Evolutionary conservation across 306 rosid species (phyloP).

Genomic region (Sindora glabra): DNA sequence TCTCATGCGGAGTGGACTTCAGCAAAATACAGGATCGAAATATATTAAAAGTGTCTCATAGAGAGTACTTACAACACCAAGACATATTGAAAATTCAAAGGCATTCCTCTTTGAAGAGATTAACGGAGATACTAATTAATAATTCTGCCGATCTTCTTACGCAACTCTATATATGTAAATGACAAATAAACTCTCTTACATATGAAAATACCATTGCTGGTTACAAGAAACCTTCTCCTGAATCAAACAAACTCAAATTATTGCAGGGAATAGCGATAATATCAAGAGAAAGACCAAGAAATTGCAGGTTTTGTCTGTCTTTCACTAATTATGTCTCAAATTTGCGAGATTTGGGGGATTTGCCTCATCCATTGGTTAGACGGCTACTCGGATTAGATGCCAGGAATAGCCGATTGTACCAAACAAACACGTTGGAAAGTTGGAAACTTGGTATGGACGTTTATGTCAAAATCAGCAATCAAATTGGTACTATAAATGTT

Average conservation of each 20-base stretch:
- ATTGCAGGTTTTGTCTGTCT: neutral
- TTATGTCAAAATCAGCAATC: slow-evolving; percentile 31
- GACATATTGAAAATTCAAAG: neutral
- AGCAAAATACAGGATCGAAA: no score
- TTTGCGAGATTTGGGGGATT: slow-evolving; percentile 45
- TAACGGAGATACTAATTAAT: slow-evolving; percentile 3
- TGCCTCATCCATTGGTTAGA: slow-evolving; percentile 19
- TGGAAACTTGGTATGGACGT: slow-evolving; percentile 14
- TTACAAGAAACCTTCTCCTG: no score
- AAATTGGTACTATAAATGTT: no score
- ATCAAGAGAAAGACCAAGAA: neutral
- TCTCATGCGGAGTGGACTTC: no score
- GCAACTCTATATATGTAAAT: slow-evolving; percentile 9
- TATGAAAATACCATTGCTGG: slow-evolving; percentile 12
- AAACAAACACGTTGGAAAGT: slow-evolving; percentile 20
- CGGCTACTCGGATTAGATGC: slow-evolving; percentile 29
- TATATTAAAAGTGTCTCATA: no score
- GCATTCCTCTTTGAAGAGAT: neutral
- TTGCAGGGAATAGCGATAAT: slow-evolving; percentile 18
- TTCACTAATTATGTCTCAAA: neutral
- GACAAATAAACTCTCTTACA: slow-evolving; percentile 15
- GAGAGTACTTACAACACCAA: no score
- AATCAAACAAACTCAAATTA: slow-evolving; percentile 4
- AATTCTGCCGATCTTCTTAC: neutral
- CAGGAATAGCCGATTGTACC: slow-evolving; percentile 26